These are phyloP conservation scores for Macaranga tanarius DNA, from an alignment of 441 rosid genomes.

Conservation along the genomic window DNA sequence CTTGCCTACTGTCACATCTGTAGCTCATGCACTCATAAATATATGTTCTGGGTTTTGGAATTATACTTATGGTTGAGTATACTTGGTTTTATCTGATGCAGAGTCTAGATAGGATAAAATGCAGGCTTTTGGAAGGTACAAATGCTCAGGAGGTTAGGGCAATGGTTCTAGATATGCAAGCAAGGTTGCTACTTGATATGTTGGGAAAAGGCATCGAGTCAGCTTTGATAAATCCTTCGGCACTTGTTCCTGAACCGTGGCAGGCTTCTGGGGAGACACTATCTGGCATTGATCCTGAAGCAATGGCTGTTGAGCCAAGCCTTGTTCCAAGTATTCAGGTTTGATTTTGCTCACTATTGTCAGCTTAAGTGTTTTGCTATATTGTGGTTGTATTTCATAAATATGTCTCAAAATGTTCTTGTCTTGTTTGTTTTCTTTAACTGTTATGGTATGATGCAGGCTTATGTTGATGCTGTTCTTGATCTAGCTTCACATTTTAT, in stretches of 20 bases:
- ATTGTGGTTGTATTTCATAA: not conserved
- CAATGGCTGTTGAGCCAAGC: conserved; percentile 93
- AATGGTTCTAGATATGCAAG: conserved; percentile 99
- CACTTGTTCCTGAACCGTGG: conserved; percentile 91
- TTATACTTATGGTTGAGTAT: not conserved
- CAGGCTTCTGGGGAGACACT: conserved; percentile 73
- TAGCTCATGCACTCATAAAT: not conserved
- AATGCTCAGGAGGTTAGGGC: conserved; percentile 99
- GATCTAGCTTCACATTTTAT: conserved; percentile 99
- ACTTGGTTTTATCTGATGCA: conserved; percentile 42
- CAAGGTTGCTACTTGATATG: conserved; percentile 96
- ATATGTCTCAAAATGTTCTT: not conserved
- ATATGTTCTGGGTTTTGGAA: not conserved
- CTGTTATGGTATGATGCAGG: conserved; percentile 47
- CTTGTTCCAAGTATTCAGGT: conserved; percentile 94
- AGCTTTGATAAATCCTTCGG: conserved; percentile 94
- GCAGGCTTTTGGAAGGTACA: conserved; percentile 96
- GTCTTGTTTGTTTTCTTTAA: conserved; percentile 17
- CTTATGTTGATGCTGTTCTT: conserved; percentile 97
- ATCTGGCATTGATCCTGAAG: conserved; percentile 76
- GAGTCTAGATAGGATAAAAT: conserved; percentile 98
- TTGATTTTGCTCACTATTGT: not conserved
- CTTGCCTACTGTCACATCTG: not conserved
- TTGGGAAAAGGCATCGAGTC: conserved; percentile 98
- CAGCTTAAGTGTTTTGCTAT: not conserved